These are phyloP conservation scores for Lolium rigidum DNA, from an alignment of 176 grass and related monocot genomes.

Conservation along the genomic window DNA sequence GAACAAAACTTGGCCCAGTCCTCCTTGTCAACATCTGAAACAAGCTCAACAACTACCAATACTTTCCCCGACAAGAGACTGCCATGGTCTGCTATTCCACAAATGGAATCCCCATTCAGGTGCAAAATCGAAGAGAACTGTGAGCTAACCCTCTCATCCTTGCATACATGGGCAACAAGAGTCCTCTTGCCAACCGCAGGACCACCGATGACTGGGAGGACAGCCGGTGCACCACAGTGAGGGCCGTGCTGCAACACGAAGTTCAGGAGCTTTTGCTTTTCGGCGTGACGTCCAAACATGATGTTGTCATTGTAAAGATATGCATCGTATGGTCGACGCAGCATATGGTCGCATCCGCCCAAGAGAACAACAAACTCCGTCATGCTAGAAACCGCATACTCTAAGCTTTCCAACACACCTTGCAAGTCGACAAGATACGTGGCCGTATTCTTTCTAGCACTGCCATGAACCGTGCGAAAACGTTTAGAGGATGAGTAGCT, in stretches of 20 bases:
- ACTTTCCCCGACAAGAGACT: neutral
- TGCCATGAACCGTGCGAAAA: neutral
- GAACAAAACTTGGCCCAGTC: neutral
- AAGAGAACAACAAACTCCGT: neutral
- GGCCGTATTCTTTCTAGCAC: neutral
- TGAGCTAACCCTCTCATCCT: neutral
- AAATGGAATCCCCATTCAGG: neutral
- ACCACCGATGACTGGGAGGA: neutral
- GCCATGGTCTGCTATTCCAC: neutral
- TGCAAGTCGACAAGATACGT: neutral
- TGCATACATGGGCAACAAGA: neutral
- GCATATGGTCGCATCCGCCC: slow-evolving; percentile 6
- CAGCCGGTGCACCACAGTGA: neutral
- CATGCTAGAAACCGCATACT: neutral
- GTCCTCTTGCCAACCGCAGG: neutral
- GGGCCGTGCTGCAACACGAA: neutral
- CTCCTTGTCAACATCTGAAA: neutral
- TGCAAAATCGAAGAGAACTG: neutral
- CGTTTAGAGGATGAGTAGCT: neutral
- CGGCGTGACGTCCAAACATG: neutral
- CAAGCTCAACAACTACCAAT: neutral
- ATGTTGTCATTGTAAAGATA: neutral
- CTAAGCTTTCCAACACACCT: neutral
- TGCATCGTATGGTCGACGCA: neutral
- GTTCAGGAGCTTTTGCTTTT: neutral